Percentiles rank a stretch among this genome's conserved stretches.
These are phyloP conservation scores for Beauveria asiatica DNA, from an alignment of 2,329 filamentous ascomycete species.

Conservation along the genomic window DNA sequence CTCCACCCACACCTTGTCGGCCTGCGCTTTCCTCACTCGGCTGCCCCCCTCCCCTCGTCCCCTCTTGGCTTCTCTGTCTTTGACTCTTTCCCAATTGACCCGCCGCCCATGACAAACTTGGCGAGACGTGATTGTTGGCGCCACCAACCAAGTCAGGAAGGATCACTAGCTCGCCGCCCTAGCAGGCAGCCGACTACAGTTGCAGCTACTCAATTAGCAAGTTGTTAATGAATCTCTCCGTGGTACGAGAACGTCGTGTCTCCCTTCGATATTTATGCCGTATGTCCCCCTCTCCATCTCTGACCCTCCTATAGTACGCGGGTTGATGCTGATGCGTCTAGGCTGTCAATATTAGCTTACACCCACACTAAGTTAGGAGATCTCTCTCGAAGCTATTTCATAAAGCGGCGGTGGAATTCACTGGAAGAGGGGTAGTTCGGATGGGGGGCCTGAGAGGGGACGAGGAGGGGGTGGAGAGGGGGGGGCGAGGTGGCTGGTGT, in stretches of 20 bases:
- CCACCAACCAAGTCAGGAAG: constrained; percentile 2
- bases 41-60: too few species aligned
- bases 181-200: background rate
- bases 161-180: background rate
- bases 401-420: constrained; percentile 1
- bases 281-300: background rate
- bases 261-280: background rate
- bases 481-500: background rate
- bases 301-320: background rate
- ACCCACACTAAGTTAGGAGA: background rate
- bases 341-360: background rate
- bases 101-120: constrained; percentile 4
- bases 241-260: background rate
- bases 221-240: background rate
- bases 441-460: background rate
- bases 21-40: background rate
- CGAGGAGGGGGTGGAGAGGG: background rate
- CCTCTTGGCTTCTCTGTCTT: background rate
- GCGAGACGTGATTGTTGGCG: constrained; percentile 4
- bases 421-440: background rate
- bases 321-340: background rate
- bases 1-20: constrained; percentile 4
- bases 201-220: background rate
- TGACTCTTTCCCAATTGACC: background rate
- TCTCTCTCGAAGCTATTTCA: background rate